These are phyloP conservation scores for Vigna mungo DNA, from an alignment of 306 rosid genomes.

Conservation along the genomic window DNA sequence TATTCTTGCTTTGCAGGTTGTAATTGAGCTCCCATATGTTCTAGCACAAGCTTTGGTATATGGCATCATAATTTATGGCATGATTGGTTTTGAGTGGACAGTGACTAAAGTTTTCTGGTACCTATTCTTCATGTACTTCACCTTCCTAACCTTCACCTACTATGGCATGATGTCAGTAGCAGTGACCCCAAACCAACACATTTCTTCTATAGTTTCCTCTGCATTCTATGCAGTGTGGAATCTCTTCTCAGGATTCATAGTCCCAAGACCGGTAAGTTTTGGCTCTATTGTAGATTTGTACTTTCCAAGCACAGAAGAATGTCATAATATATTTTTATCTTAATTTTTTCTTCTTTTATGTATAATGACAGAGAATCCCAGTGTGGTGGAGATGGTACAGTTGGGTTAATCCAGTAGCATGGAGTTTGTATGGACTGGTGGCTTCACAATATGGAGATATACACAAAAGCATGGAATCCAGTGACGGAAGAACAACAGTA, in stretches of 20 bases:
- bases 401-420: slow-evolving; percentile 61
- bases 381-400: slow-evolving; percentile 73
- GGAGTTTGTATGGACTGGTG: slow-evolving; percentile 73
- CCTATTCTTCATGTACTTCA: slow-evolving; percentile 63
- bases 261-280: slow-evolving; percentile 62
- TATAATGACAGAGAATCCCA: slow-evolving; percentile 57
- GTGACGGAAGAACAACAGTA: slow-evolving; percentile 39
- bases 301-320: not conserved
- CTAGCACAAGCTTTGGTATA: slow-evolving; percentile 58
- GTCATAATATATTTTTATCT: not conserved
- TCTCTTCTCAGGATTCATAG: slow-evolving; percentile 69
- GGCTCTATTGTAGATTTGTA: not conserved
- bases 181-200: slow-evolving; percentile 62
- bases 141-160: slow-evolving; percentile 64
- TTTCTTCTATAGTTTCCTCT: slow-evolving; percentile 55
- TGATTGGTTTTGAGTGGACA: slow-evolving; percentile 67
- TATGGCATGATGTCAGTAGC: slow-evolving; percentile 72
- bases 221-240: slow-evolving; percentile 63
- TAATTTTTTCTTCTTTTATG: not conserved
- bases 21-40: slow-evolving; percentile 65
- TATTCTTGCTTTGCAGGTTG: slow-evolving; percentile 51
- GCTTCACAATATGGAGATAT: slow-evolving; percentile 67
- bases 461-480: slow-evolving; percentile 30
- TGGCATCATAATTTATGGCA: slow-evolving; percentile 59
- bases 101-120: slow-evolving; percentile 56